A percentile compares a stretch with the other conserved stretches of the same genome.
Evolutionary conservation across 176 grass and related monocot genomes (phyloP).

Genomic region (Panicum miliaceum): DNA sequence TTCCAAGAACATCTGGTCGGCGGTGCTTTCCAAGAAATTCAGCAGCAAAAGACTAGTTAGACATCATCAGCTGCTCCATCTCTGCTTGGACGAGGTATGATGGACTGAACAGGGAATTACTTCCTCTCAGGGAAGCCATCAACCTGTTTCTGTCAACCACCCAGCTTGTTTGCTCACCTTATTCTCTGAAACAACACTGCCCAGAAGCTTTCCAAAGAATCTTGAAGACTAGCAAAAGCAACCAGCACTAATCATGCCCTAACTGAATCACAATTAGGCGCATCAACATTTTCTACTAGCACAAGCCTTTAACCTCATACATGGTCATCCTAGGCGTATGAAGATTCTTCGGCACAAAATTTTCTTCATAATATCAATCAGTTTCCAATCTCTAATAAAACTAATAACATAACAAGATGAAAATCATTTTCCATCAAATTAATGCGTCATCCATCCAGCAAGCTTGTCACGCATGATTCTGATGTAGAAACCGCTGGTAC

Average conservation of each 20-base stretch:
- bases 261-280: neutral
- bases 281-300: neutral
- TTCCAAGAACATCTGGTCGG: no score
- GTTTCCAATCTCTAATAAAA: neutral
- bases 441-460: neutral
- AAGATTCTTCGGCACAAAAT: no score
- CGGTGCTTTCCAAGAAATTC: neutral
- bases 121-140: no score
- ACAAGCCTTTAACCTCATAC: neutral
- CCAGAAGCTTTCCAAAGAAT: neutral
- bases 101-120: no score
- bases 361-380: no score
- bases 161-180: no score
- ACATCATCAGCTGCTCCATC: neutral
- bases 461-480: slow-evolving; percentile 3
- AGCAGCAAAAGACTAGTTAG: neutral
- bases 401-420: neutral
- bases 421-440: neutral
- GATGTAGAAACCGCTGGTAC: slow-evolving; percentile 4
- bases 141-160: no score
- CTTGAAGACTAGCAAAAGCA: neutral
- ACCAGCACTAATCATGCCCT: neutral
- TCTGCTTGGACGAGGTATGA: neutral
- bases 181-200: no score
- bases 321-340: neutral